Evolutionary conservation across 116 monocot species (phyloP).

Genomic region (Trichopus zeylanicus): DNA sequence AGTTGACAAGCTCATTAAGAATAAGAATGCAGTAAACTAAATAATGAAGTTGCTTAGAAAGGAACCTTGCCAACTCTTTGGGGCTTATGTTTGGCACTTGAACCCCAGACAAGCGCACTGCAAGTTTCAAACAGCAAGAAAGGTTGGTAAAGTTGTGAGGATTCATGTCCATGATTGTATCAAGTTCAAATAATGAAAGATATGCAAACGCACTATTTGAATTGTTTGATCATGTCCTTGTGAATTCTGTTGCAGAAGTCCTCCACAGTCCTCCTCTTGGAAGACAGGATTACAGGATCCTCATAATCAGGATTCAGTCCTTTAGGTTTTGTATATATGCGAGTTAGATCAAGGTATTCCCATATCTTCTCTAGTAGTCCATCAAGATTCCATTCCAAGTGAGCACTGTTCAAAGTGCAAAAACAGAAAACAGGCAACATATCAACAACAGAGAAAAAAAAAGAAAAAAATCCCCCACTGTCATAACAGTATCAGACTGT

Average conservation of each 20-base stretch:
- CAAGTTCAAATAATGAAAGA: no score
- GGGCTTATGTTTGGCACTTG: slow-evolving; percentile 92
- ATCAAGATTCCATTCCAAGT: slow-evolving; percentile 98
- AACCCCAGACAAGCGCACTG: slow-evolving; percentile 97
- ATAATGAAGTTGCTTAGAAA: not conserved
- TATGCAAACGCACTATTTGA: no score
- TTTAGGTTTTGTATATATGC: slow-evolving; percentile 96
- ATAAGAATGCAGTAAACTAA: not conserved
- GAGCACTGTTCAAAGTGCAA: slow-evolving; percentile 40
- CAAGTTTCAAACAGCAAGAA: slow-evolving; percentile 5
- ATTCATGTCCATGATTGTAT: not conserved
- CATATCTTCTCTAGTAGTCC: slow-evolving; percentile 86
- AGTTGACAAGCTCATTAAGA: not conserved
- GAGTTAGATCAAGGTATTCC: slow-evolving; percentile 83
- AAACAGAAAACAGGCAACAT: not conserved
- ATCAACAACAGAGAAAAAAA: no score
- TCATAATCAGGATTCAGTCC: slow-evolving; percentile 98
- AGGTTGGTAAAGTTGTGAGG: not conserved
- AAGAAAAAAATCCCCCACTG: no score
- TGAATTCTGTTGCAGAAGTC: slow-evolving; percentile 89
- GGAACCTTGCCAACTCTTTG: slow-evolving; percentile 92
- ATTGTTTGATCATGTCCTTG: slow-evolving; percentile 98
- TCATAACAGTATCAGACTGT: no score
- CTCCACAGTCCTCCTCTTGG: slow-evolving; percentile 76
- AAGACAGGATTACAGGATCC: slow-evolving; percentile 92